Base-by-base conservation (phyloP, 1,139 yeast species). In the Arxiozyma heterogenica region DNA sequence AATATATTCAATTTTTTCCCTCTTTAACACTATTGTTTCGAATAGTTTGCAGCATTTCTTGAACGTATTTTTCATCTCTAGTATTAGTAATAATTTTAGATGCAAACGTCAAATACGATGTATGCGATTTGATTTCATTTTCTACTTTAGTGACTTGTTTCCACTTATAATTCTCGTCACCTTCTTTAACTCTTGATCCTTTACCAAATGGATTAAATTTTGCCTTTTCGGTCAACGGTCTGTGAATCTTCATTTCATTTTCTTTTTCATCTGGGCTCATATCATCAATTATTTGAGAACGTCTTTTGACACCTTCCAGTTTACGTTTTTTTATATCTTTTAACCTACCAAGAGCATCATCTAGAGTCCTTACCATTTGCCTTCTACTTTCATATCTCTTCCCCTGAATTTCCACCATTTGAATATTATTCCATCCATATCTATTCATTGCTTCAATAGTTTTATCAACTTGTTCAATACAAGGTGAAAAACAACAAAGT, bases 401-500 rank as follows among this genome's bases (percentile, higher is more conserved):
- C 1, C 93, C 88, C 43, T 86, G 84, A 47, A 91, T 84, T 67
- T 93, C 98, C 7, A 91, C 95, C 91, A 90, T 87, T 69, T 94
- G 96, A 41, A 94, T 83, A 44, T 81, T 79, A n/a, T 80, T 78
- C 96, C 97, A 94, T 0, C 95, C 96, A 51, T 82, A 71, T 41
- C 75, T 78, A 60, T 84, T 83, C 56, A 94, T 74, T 0, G 86
- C 84, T 60, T 80, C 84, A 15, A 93, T 82, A 0, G 98, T 86
- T 63, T 86, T 83, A 55, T 84, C 84, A 3, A 94, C 98, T 72
- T 94, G 99, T 71, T 94, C 99, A 53, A 94, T 88, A 71, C 99
- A 94, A 11, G 99, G 99, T 41, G 96, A 87, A 68, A 93, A 93
- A 69, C 98, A 93, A 71, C 98, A 93, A 52, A 93, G 78, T 1